These are phyloP conservation scores for Dalbergia cochinchinensis DNA, from an alignment of 306 rosid species.

Conservation along the genomic window DNA sequence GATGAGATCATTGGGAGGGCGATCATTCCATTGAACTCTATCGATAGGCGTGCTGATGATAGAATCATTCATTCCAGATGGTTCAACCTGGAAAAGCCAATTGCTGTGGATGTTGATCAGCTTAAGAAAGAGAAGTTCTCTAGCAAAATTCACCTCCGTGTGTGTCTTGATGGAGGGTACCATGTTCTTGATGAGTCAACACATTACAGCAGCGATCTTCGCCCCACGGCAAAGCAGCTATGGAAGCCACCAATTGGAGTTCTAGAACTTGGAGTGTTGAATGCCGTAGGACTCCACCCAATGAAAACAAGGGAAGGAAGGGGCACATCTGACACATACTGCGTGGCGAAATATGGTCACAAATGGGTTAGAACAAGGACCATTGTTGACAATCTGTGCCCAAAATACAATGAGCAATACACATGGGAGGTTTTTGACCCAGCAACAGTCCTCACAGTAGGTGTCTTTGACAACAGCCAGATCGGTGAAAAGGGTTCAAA, in stretches of 20 bases:
- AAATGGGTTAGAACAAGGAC: constrained; percentile 64
- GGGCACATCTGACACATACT: constrained; percentile 59
- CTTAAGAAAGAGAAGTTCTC: constrained; percentile 57
- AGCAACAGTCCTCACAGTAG: constrained; percentile 58
- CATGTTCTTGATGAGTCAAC: constrained; percentile 64
- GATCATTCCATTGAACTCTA: constrained; percentile 45
- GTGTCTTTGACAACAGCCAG: constrained; percentile 60
- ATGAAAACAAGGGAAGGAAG: constrained; percentile 58
- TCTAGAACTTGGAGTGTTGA: constrained; percentile 57
- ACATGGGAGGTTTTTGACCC: constrained; percentile 68
- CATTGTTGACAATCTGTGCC: constrained; percentile 51
- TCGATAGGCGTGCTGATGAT: constrained; percentile 64
- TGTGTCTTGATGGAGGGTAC: constrained; percentile 61
- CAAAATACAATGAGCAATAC: constrained; percentile 62
- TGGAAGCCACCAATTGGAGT: constrained; percentile 60
- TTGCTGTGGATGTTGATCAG: constrained; percentile 58
- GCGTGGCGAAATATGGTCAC: constrained; percentile 64
- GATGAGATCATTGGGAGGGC: constrained; percentile 63
- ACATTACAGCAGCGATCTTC: constrained; percentile 61
- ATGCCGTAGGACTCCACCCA: constrained; percentile 56
- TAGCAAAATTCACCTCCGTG: constrained; percentile 55
- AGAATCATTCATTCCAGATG: constrained; percentile 60
- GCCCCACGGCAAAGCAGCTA: constrained; percentile 60
- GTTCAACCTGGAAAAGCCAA: constrained; percentile 60
- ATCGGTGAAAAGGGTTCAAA: constrained; percentile 44